Conservation (phyloP, 768 basidiomycete species). For the Trichaptum fuscoviolaceum region DNA sequence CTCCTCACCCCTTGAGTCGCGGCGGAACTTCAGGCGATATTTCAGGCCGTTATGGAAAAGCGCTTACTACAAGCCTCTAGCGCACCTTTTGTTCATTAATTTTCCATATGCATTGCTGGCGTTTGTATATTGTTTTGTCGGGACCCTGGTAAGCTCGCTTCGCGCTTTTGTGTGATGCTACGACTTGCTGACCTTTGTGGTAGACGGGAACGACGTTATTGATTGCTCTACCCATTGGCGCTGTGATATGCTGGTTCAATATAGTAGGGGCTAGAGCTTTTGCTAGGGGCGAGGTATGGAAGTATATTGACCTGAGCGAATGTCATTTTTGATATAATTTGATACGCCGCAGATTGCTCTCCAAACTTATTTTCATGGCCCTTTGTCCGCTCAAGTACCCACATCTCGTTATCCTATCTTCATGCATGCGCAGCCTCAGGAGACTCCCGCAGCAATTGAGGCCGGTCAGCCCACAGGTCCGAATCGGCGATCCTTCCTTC, state of each 20-base stretch:
- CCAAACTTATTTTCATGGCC: constrained; percentile 65
- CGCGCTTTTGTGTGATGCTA: constrained; percentile 1
- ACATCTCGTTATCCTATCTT: constrained; percentile 73
- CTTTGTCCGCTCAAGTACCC: constrained; percentile 56
- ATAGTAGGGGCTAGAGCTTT: constrained; percentile 69
- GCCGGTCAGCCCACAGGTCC: constrained; percentile 33
- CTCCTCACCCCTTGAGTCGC: constrained; percentile 6
- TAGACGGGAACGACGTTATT: constrained; percentile 77
- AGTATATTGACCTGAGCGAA: constrained; percentile 6
- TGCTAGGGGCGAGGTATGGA: constrained; percentile 60
- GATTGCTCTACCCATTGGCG: constrained; percentile 74
- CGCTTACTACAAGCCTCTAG: constrained; percentile 59
- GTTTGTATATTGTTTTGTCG: constrained; percentile 76
- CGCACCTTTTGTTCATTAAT: constrained; percentile 70
- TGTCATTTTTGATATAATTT: constrained; percentile 2
- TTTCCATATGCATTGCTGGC: constrained; percentile 75
- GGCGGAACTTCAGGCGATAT: constrained; percentile 46
- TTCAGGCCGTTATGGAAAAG: constrained; percentile 53
- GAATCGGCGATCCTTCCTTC: constrained; percentile 70
- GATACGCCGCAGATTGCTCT: constrained; percentile 44
- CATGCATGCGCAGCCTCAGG: constrained; percentile 43
- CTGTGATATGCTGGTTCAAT: constrained; percentile 71
- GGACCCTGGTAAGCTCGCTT: constrained; percentile 61
- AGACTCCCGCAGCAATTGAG: constrained; percentile 47
- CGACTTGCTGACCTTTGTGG: constrained; percentile 6